phyloP scores from a whole-genome alignment of 1,284 basidiomycete genomes.

The Coniophora puteana region DNA sequence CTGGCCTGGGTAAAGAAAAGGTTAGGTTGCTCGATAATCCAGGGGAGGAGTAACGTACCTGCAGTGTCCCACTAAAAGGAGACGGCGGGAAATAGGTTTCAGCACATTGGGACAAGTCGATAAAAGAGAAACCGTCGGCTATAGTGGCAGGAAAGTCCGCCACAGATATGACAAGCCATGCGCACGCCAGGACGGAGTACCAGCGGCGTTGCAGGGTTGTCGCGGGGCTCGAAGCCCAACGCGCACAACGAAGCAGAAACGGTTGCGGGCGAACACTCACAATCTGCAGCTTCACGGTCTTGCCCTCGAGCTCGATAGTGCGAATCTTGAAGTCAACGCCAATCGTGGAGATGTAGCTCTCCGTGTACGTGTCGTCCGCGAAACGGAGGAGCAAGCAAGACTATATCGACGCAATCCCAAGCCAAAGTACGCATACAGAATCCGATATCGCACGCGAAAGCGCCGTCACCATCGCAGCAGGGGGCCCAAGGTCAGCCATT shows the following conservation, averaged over 20 bases:
- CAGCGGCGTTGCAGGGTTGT: not conserved
- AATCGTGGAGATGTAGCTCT: conserved; percentile 98
- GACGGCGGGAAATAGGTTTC: not conserved
- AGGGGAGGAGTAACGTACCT: conserved; percentile 37
- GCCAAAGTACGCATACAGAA: conserved; percentile 14
- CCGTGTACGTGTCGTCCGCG: conserved; percentile 99
- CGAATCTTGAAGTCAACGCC: conserved; percentile 99
- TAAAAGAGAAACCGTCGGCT: conserved; percentile 1
- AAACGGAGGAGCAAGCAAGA: conserved; percentile 98
- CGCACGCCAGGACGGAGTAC: not conserved
- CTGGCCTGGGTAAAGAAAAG: conserved; percentile 54
- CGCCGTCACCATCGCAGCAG: not conserved
- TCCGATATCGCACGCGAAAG: conserved; percentile 16
- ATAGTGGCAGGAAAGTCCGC: not conserved
- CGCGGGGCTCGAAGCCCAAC: not conserved
- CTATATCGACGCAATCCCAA: no score
- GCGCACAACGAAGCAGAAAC: conserved; percentile 3
- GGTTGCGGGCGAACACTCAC: conserved; percentile 51
- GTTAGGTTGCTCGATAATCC: conserved; percentile 1
- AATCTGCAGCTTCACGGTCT: conserved; percentile 99
- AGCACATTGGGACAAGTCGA: not conserved
- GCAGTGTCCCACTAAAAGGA: conserved; percentile 87
- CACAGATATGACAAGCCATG: not conserved
- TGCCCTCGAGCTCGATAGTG: conserved; percentile 98
- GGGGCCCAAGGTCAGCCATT: conserved; percentile 12